Percentiles rank a stretch among this genome's conserved stretches.
These are phyloP conservation scores for Phytophthora pistaciae DNA, from an alignment of 352 stramenopile species.

Conservation along the genomic window DNA sequence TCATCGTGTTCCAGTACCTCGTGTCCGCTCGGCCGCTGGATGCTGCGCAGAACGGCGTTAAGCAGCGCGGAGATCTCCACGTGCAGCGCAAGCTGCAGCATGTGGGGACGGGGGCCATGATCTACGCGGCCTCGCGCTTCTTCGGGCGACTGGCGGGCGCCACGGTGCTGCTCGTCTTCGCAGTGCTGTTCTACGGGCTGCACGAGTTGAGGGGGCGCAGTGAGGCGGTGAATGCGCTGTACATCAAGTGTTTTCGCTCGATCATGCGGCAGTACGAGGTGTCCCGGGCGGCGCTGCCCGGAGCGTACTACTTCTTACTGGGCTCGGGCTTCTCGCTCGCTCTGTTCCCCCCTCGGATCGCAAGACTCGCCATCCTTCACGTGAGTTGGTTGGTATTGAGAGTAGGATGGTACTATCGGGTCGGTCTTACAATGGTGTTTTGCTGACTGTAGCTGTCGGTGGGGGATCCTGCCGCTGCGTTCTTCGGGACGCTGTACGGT, in stretches of 20 bases:
- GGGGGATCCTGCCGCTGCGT: conserved; percentile 57
- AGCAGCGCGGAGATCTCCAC: conserved; percentile 50
- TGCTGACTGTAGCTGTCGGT: conserved; percentile 45
- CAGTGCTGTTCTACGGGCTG: conserved; percentile 44
- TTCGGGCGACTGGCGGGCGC: conserved; percentile 31
- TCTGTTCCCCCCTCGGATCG: conserved; percentile 47
- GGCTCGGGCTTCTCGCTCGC: conserved; percentile 48
- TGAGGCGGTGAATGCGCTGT: conserved; percentile 41
- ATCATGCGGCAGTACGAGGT: conserved; percentile 64
- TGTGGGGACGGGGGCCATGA: conserved; percentile 52
- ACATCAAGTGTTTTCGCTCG: conserved; percentile 49
- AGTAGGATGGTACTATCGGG: too few relatives aligned
- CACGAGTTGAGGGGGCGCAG: conserved; percentile 42
- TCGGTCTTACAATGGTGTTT: too few relatives aligned
- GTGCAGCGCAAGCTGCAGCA: conserved; percentile 64
- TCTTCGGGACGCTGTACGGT: conserved; percentile 56
- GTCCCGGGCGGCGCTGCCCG: conserved; percentile 41
- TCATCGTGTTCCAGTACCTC: conserved; percentile 53
- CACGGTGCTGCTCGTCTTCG: conserved; percentile 45
- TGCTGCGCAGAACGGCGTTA: background rate
- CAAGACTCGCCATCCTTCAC: conserved; percentile 63
- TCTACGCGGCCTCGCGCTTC: conserved; percentile 44
- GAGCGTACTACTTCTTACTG: conserved; percentile 71
- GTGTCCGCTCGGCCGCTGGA: conserved; percentile 23
- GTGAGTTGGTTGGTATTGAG: conserved; percentile 32